phyloP scores from a whole-genome alignment of 306 rosid genomes.

The Prinsepia uniflora region DNA sequence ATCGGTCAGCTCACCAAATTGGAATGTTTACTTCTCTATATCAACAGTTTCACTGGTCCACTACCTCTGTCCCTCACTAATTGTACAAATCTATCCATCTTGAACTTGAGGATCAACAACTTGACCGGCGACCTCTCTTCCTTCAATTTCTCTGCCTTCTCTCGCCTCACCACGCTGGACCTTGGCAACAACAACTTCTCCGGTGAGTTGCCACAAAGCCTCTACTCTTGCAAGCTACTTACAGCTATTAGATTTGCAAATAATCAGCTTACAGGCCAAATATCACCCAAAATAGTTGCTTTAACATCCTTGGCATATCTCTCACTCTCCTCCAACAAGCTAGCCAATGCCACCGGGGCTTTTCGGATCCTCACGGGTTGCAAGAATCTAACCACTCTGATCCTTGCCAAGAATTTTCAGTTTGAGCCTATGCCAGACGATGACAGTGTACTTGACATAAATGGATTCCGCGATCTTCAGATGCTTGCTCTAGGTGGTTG shows the following conservation, averaged over 20 bases:
- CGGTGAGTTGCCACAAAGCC: slow-evolving; percentile 65
- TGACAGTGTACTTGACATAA: neutral
- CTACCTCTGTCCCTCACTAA: slow-evolving; percentile 58
- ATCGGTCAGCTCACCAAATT: slow-evolving; percentile 65
- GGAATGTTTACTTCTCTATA: slow-evolving; percentile 56
- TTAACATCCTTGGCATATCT: slow-evolving; percentile 66
- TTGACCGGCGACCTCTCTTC: slow-evolving; percentile 62
- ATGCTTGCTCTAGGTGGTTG: neutral
- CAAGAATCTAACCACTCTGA: slow-evolving; percentile 58
- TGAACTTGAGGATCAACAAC: slow-evolving; percentile 72
- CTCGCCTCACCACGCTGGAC: slow-evolving; percentile 56
- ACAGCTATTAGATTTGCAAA: slow-evolving; percentile 67
- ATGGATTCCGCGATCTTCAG: slow-evolving; percentile 2
- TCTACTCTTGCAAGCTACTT: slow-evolving; percentile 72
- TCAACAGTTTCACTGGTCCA: slow-evolving; percentile 64
- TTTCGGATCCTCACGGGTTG: slow-evolving; percentile 49
- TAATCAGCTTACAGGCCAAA: slow-evolving; percentile 20
- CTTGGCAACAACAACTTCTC: slow-evolving; percentile 69
- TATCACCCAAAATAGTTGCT: slow-evolving; percentile 47
- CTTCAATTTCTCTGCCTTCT: slow-evolving; percentile 60
- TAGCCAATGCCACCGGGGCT: slow-evolving; percentile 50
- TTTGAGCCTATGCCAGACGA: neutral
- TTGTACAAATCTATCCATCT: slow-evolving; percentile 55
- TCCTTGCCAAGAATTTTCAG: slow-evolving; percentile 45
- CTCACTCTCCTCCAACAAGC: slow-evolving; percentile 39